A percentile compares a stretch with the other conserved stretches of the same genome.
Conservation (phyloP, 805 yeast genomes). For the Priceomyces melissophilus region DNA sequence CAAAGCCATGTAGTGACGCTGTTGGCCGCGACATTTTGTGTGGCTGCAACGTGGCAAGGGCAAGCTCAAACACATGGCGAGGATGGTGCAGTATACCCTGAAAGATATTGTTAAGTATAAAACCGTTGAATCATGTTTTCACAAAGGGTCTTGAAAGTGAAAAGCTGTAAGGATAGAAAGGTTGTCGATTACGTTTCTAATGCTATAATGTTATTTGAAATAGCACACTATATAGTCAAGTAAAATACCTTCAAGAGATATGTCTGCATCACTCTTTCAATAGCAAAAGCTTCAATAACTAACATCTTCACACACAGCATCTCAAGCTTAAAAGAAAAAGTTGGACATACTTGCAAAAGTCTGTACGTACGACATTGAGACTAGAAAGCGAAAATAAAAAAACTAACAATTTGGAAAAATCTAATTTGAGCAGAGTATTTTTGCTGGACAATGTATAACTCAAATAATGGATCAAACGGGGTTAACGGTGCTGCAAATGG, state of each 20-base stretch:
- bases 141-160: too few species aligned
- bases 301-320: too few species aligned
- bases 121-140: background rate
- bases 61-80: background rate
- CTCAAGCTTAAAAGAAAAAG: too few species aligned
- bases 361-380: background rate
- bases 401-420: too few species aligned
- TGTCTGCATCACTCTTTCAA: background rate
- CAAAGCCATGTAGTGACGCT: too few species aligned
- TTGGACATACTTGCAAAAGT: background rate
- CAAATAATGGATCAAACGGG: slow-evolving; percentile 1
- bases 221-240: too few species aligned
- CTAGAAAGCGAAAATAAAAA: too few species aligned
- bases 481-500: slow-evolving; percentile 4
- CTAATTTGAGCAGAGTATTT: background rate
- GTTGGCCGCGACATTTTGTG: slow-evolving; percentile 4
- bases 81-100: background rate
- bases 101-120: background rate
- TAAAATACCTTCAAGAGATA: background rate
- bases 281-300: background rate
- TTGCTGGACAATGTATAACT: background rate
- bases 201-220: too few species aligned
- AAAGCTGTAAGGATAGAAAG: background rate
- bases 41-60: background rate
- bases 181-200: background rate